Evolutionary conservation across 2,329 filamentous ascomycete genomes (phyloP).

Genomic region (Trichoderma atrobrunneum): DNA sequence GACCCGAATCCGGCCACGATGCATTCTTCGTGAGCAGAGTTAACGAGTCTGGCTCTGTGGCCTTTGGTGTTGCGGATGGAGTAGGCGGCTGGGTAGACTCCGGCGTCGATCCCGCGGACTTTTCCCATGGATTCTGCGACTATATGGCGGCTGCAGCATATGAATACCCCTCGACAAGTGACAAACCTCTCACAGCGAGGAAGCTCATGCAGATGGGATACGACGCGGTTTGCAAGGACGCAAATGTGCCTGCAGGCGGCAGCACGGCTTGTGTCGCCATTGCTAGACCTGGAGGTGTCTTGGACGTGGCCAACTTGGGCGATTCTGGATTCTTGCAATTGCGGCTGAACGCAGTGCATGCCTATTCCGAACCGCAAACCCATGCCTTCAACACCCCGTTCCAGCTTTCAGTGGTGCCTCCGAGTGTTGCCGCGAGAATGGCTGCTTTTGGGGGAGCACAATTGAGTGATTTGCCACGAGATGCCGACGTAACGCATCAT

Average conservation of each 20-base stretch:
- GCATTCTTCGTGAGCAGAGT: conserved; percentile 88
- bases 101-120: conserved; percentile 90
- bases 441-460: conserved; percentile 79
- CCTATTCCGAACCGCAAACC: conserved; percentile 81
- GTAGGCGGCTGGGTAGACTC: conserved; percentile 94
- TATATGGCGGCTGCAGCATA: conserved; percentile 82
- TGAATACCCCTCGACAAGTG: conserved; percentile 45
- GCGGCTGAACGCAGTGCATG: conserved; percentile 79
- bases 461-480: conserved; percentile 77
- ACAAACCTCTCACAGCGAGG: conserved; percentile 55
- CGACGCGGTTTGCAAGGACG: conserved; percentile 73
- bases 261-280: conserved; percentile 91
- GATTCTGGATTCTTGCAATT: conserved; percentile 92
- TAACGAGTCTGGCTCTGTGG: conserved; percentile 68
- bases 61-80: conserved; percentile 88
- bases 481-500: conserved; percentile 77
- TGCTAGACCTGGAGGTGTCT: conserved; percentile 65
- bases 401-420: conserved; percentile 85
- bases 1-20: conserved; percentile 85
- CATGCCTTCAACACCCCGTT: conserved; percentile 98
- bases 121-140: conserved; percentile 88
- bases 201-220: conserved; percentile 80
- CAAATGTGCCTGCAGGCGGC: conserved; percentile 73
- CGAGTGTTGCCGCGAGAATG: conserved; percentile 73
- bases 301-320: conserved; percentile 91